Conservation (phyloP, 73 alveolate species). For the Paramecium pentaurelia region DNA sequence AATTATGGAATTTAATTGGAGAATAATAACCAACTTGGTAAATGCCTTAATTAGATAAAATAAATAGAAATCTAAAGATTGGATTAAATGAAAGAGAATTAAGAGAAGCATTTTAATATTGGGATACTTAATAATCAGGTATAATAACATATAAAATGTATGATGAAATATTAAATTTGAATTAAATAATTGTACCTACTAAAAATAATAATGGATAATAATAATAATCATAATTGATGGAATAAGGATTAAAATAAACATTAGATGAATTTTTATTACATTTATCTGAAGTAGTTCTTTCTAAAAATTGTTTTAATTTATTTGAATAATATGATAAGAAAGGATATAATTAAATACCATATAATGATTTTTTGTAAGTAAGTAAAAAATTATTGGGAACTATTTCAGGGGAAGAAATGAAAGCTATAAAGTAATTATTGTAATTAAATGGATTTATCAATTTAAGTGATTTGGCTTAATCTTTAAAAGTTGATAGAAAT, state of each 20-base stretch:
- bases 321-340: slow-evolving; percentile 1
- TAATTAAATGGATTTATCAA: not conserved
- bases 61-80: not conserved
- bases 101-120: slow-evolving; percentile 16
- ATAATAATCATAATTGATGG: not conserved
- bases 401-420: not conserved
- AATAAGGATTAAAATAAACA: not conserved
- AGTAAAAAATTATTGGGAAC: not conserved
- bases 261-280: not conserved
- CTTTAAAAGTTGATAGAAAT: not conserved
- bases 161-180: not conserved
- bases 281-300: not conserved
- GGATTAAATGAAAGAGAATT: not conserved
- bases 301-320: slow-evolving; percentile 23
- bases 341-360: not conserved
- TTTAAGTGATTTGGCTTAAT: slow-evolving; percentile 39
- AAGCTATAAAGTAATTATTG: not conserved
- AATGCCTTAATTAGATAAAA: not conserved
- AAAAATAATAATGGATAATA: not conserved
- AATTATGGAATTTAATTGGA: not conserved
- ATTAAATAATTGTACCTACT: not conserved
- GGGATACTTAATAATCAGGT: not conserved
- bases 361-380: not conserved
- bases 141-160: not conserved
- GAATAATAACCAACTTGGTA: not conserved